These are phyloP conservation scores for Metarhizium brunneum DNA, from an alignment of 2,329 filamentous ascomycete genomes.

Conservation along the genomic window DNA sequence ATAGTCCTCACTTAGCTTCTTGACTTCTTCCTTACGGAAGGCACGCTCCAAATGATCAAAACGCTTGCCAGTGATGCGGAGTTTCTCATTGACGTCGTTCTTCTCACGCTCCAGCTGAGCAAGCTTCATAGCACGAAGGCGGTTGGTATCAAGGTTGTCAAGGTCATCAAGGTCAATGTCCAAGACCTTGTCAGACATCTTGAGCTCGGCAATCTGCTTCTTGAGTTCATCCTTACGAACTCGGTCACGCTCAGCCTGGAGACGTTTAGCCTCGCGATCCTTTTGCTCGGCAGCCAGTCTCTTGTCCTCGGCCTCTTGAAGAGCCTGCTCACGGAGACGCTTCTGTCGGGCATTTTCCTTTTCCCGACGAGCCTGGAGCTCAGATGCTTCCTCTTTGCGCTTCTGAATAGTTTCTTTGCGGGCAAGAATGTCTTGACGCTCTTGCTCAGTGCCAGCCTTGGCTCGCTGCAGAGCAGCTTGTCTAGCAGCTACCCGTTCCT, in stretches of 20 bases:
- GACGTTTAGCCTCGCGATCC: slow-evolving; percentile 77
- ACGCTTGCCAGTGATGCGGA: slow-evolving; percentile 87
- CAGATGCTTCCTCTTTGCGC: slow-evolving; percentile 92
- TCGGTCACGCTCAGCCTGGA: slow-evolving; percentile 80
- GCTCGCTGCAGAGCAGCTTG: slow-evolving; percentile 73
- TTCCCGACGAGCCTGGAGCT: slow-evolving; percentile 78
- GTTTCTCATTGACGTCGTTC: slow-evolving; percentile 85
- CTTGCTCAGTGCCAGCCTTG: slow-evolving; percentile 80
- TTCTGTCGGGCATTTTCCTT: slow-evolving; percentile 88
- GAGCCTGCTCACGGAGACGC: slow-evolving; percentile 74
- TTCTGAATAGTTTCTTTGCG: slow-evolving; percentile 90
- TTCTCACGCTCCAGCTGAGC: slow-evolving; percentile 96
- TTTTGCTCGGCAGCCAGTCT: slow-evolving; percentile 87
- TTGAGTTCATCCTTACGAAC: slow-evolving; percentile 90
- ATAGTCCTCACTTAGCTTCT: slow-evolving; percentile 83
- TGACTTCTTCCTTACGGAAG: slow-evolving; percentile 88
- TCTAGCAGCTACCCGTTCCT: slow-evolving; percentile 69
- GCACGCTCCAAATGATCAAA: slow-evolving; percentile 96
- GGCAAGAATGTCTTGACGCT: slow-evolving; percentile 75
- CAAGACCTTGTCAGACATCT: slow-evolving; percentile 68
- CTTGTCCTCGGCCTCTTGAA: slow-evolving; percentile 82
- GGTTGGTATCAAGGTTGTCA: slow-evolving; percentile 78
- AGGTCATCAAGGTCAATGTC: slow-evolving; percentile 73
- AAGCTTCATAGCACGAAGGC: slow-evolving; percentile 88
- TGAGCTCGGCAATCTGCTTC: slow-evolving; percentile 84